These are phyloP conservation scores for Aspergillus sp. DNA, from an alignment of 2,329 filamentous ascomycete genomes.

Conservation along the genomic window DNA sequence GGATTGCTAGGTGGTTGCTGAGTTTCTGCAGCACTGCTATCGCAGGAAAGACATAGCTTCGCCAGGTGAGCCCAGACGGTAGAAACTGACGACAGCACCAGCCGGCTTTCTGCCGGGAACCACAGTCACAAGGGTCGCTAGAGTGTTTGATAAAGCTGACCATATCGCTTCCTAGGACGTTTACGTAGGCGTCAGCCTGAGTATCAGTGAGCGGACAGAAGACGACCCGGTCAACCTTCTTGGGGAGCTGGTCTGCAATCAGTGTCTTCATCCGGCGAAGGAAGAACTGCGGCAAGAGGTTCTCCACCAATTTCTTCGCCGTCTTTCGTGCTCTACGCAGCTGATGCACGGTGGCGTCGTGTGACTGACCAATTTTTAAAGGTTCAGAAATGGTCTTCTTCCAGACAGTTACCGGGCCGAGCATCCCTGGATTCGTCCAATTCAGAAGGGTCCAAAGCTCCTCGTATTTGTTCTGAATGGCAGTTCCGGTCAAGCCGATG, in stretches of 20 bases:
- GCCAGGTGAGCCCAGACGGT: constrained; percentile 67
- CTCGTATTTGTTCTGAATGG: constrained; percentile 97
- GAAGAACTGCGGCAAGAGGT: constrained; percentile 86
- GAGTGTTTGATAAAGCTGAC: constrained; percentile 69
- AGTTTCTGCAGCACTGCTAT: constrained; percentile 83
- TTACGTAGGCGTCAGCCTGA: constrained; percentile 80
- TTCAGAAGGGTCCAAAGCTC: constrained; percentile 95
- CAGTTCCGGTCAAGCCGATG: constrained; percentile 90
- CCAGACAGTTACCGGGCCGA: constrained; percentile 73
- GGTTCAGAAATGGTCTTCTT: constrained; percentile 74
- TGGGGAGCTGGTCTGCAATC: constrained; percentile 88
- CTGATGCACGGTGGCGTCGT: constrained; percentile 82
- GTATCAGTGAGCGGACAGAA: constrained; percentile 87
- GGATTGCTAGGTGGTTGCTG: constrained; percentile 85
- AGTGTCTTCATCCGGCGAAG: constrained; percentile 88
- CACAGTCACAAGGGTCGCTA: constrained; percentile 69
- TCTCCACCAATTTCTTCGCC: constrained; percentile 80
- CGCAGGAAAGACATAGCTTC: constrained; percentile 77
- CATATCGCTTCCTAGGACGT: constrained; percentile 72
- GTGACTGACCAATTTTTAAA: constrained; percentile 83
- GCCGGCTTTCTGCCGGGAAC: constrained; percentile 69
- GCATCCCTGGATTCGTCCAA: constrained; percentile 84
- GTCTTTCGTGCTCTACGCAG: constrained; percentile 78
- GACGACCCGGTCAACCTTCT: constrained; percentile 90
- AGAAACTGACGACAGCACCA: constrained; percentile 74